Conservation (phyloP, 148 eudicot genomes). For the Rhododendron simsii region DNA sequence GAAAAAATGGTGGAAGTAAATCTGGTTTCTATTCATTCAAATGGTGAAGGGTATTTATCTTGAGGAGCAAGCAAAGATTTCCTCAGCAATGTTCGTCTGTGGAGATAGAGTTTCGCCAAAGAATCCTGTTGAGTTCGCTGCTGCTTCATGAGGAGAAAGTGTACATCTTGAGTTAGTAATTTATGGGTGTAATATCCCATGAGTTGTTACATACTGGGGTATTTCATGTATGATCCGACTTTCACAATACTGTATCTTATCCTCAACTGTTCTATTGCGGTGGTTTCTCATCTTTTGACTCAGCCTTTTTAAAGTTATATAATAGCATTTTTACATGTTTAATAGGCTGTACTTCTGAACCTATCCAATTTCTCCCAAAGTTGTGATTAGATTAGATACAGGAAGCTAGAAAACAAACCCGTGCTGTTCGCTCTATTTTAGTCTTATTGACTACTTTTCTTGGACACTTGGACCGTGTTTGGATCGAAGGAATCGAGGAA, state of each 20-base stretch:
- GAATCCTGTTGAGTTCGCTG: not conserved
- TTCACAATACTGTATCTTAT: not conserved
- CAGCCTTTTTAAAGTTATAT: not conserved
- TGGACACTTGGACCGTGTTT: not conserved
- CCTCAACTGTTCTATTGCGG: not conserved
- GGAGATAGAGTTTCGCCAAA: not conserved
- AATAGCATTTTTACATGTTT: not conserved
- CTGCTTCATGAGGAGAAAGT: slow-evolving; percentile 1
- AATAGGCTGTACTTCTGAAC: not conserved
- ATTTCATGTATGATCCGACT: not conserved
- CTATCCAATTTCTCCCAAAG: not conserved
- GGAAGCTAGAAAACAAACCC: not conserved
- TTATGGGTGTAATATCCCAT: not conserved
- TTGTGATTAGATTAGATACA: not conserved
- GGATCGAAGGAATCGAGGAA: not conserved
- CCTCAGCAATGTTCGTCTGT: not conserved
- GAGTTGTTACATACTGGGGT: not conserved
- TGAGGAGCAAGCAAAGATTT: not conserved
- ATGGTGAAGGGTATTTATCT: not conserved
- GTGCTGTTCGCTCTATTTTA: not conserved
- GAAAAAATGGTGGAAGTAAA: slow-evolving; percentile 36
- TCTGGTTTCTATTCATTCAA: slow-evolving; percentile 22
- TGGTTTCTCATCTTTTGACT: not conserved
- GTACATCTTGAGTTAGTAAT: slow-evolving; percentile 7
- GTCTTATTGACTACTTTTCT: not conserved